Conservation (phyloP, 2,329 filamentous ascomycete genomes). For the Cadophora malorum region DNA sequence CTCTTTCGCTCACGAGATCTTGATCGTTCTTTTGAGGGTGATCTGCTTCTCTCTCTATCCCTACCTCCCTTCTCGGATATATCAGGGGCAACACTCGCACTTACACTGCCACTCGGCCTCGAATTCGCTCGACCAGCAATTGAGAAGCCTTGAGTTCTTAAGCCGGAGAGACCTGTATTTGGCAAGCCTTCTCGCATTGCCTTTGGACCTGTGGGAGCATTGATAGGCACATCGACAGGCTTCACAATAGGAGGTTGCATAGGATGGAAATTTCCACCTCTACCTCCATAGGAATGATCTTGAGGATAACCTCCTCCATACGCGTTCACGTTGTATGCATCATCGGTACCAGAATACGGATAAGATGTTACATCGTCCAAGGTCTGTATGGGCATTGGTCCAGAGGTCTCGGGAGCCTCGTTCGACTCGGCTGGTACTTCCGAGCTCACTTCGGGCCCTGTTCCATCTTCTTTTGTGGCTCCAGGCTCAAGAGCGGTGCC, state of each 20-base stretch:
- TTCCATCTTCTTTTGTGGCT: constrained; percentile 23
- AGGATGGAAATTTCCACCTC: constrained; percentile 49
- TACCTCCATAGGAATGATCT: constrained; percentile 44
- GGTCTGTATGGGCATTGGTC: constrained; percentile 44
- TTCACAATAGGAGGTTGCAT: constrained; percentile 45
- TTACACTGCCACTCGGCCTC: constrained; percentile 36
- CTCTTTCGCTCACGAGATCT: constrained; percentile 38
- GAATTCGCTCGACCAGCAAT: constrained; percentile 44
- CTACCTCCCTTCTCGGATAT: constrained; percentile 34
- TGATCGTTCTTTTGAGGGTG: constrained; percentile 43
- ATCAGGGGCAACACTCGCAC: constrained; percentile 40
- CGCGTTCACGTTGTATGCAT: constrained; percentile 36
- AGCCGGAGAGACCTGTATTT: constrained; percentile 77
- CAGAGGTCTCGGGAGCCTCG: constrained; percentile 28
- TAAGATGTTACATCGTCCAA: constrained; percentile 45
- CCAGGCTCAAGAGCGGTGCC: constrained; percentile 23
- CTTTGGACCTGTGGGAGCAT: constrained; percentile 89
- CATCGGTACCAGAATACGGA: constrained; percentile 67
- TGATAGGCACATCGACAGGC: constrained; percentile 59
- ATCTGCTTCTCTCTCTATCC: constrained; percentile 40
- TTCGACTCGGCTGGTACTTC: constrained; percentile 28
- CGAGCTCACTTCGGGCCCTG: constrained; percentile 29
- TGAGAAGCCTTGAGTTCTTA: constrained; percentile 53
- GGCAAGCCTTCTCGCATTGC: constrained; percentile 90
- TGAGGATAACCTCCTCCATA: constrained; percentile 48